These are phyloP conservation scores for Schizosaccharomyces japonicus DNA, from an alignment of 805 yeast genomes.

Conservation along the genomic window DNA sequence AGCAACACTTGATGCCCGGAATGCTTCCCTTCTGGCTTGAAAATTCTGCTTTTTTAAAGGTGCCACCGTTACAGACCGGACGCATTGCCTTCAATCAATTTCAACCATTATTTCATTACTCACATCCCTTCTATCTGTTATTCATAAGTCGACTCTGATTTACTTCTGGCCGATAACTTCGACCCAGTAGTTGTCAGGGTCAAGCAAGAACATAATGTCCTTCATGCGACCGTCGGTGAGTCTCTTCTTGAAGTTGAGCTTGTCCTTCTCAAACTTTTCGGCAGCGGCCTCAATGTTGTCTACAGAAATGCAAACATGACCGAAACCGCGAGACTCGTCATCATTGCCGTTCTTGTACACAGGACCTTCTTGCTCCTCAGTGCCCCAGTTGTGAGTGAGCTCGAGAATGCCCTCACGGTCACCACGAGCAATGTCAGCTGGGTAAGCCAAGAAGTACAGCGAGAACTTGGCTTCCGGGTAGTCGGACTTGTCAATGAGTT, in stretches of 20 bases:
- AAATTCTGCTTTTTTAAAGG: no score
- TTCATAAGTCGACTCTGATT: no score
- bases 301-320: constrained; percentile 58
- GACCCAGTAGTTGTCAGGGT: constrained; percentile 93
- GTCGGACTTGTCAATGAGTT: constrained; percentile 31
- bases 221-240: constrained; percentile 76
- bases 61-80: no score
- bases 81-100: no score
- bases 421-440: constrained; percentile 21
- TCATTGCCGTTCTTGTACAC: constrained; percentile 69
- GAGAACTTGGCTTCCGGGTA: constrained; percentile 56
- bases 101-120: no score
- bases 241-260: constrained; percentile 60
- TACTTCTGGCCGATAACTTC: constrained; percentile 31
- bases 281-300: constrained; percentile 36
- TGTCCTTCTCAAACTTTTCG: constrained; percentile 23
- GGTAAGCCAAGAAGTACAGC: constrained; percentile 63
- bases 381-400: constrained; percentile 88
- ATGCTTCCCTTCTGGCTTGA: no score
- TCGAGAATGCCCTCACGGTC: constrained; percentile 33
- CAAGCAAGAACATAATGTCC: constrained; percentile 78
- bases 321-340: constrained; percentile 49
- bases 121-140: no score
- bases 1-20: no score
- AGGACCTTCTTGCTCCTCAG: constrained; percentile 46